Evolutionary conservation across 2,329 filamentous ascomycete genomes (phyloP), one percentile per base, ranked within the genome.

Genomic region (Mycogone perniciosa): DNA sequence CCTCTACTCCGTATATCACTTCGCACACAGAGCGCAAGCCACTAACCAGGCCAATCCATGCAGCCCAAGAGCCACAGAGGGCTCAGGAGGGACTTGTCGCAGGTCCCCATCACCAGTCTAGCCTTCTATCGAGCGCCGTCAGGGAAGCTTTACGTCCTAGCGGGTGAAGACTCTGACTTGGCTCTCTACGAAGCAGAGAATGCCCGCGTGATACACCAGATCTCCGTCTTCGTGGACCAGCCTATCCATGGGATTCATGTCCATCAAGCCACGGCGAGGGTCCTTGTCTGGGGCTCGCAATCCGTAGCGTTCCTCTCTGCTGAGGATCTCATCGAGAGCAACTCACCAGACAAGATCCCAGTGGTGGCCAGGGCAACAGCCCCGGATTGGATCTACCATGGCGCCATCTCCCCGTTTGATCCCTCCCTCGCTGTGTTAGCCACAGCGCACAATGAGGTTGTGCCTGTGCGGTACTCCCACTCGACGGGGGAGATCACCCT

Each of bases 361-460:
- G 48, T 46, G 20, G 50, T 63, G 27, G 59, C 55, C 6, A 77
- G 77, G 58, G 69, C 71, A 27, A 65, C 65, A 3, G 78, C 80
- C 2, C 75, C 79, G 5, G 89, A 95, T 67, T 93, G 89, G 89
- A 82, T 95, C 56, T 79, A 92, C 59, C 81, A 88, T 64, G 84
- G 77, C 34, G 70, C 73, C 33, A 67, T 84, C 50, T 79, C 77
- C 44, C 72, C 79, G 5, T 63, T 65, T 39, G 61, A 68, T 30
- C 53, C 59, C 2, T 61, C 62, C 30, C 64, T 68, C 8, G 82
- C 79, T 11, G 81, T 82, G 11, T 67, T 93, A 8, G 75, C 95
- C 11, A 96, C 90, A 2, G 89, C 92, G 1, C 91, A 97, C 67
- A 96, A 97, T 73, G 85, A 89, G 45, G 74, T 95, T 5, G 66